A percentile compares a stretch with the other conserved stretches of the same genome.
Evolutionary conservation across 176 grass and related monocot species (phyloP).

Genomic region (Bothriochloa decipiens): DNA sequence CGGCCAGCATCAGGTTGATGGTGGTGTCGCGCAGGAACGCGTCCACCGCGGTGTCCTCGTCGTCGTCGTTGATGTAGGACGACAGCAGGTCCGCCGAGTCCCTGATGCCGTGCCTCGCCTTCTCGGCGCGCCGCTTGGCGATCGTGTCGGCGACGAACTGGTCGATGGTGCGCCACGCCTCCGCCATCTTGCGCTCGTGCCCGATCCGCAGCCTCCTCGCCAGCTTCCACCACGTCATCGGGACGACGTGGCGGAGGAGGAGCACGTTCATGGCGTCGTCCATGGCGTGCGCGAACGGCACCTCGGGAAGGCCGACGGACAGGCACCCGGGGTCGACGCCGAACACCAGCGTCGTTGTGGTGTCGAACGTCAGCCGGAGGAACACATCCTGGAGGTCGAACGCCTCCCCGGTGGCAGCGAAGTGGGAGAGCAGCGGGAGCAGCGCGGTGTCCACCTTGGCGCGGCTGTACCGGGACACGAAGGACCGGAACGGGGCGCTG

Average conservation of each 20-base stretch:
- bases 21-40: constrained; percentile 72
- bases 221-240: constrained; percentile 66
- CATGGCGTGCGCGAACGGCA: constrained; percentile 63
- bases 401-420: neutral
- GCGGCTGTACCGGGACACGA: constrained; percentile 47
- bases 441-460: constrained; percentile 54
- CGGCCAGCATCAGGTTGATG: constrained; percentile 81
- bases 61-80: constrained; percentile 58
- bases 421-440: constrained; percentile 50
- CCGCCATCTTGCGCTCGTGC: constrained; percentile 51
- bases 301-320: constrained; percentile 30
- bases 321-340: constrained; percentile 65
- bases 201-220: constrained; percentile 40
- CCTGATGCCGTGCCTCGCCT: constrained; percentile 3
- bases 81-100: constrained; percentile 57
- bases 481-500: constrained; percentile 39
- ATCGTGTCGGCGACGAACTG: constrained; percentile 62
- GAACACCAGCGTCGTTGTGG: constrained; percentile 58
- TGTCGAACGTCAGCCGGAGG: constrained; percentile 69
- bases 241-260: constrained; percentile 58
- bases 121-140: constrained; percentile 46
- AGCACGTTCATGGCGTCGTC: constrained; percentile 66
- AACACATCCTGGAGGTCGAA: constrained; percentile 73
- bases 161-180: constrained; percentile 59
- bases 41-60: constrained; percentile 12